Evolutionary conservation across 164 flowering plant genomes (phyloP), one percentile per base, ranked within the genome.

Genomic region (Saururus chinensis): DNA sequence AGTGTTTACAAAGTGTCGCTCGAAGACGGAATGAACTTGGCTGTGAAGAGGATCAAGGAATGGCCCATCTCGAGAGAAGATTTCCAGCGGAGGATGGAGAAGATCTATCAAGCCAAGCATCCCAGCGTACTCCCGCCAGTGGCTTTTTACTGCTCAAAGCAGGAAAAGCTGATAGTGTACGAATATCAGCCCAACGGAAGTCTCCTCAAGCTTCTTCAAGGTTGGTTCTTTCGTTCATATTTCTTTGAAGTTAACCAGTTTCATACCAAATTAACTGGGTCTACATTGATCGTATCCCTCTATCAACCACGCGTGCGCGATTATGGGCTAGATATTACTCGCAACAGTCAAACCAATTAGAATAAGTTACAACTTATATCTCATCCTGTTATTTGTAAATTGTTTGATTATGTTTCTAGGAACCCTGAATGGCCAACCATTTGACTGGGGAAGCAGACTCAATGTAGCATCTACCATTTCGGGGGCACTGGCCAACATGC

Each of bases 81-180:
- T 2, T 84, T 84, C 62, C 74, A 70, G 73, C 53, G 37, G 66
- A 76, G 87, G 65, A 84, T 84, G 90, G 71, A 69, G 67, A 76
- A 71, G 62, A 45, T 84, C 1, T 71, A 77, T 65, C 71, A 69
- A 73, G 81, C 70, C 42, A 82, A 66, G 70, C 90, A 83, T 70
- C 77, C 83, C 3, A 82, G 82, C 64, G 83, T 85, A 5, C 53
- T 81, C 77, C 75, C 85, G 12, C 71, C 66, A 13, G 62, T 82
- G 48, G 95, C 95, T 40, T 83, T 74, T 61, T 82, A 84, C 48
- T 77, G 80, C 56, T 81, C 93, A 14, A 75, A 74, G 66, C 80
- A 79, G 66, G 89, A 87, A 74, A 84, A 84, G 77, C 93, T 87
- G 61, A 48, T 83, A 68, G 89, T 81, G 21, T 87, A 87, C 68